These are phyloP conservation scores for Astrothelium subdiscretum DNA, from an alignment of 495 filamentous ascomycete species.

Conservation along the genomic window DNA sequence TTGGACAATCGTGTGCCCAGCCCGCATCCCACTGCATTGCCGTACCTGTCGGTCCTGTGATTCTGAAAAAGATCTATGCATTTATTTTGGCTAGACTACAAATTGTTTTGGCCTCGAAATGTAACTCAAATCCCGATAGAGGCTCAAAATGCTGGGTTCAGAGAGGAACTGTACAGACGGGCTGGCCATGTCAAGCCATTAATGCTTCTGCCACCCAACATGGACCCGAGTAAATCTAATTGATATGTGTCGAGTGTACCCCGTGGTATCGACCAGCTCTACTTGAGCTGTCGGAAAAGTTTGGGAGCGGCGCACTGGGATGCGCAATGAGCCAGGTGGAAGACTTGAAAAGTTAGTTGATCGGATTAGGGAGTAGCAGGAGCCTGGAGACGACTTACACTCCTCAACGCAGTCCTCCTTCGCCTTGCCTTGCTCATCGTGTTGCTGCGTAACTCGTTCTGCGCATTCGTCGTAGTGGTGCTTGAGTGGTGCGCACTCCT, in stretches of 20 bases:
- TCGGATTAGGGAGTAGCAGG: not conserved
- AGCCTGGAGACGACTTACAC: constrained; percentile 54
- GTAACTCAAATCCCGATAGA: not conserved
- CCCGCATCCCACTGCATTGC: too few species aligned
- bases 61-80: not conserved
- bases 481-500: constrained; percentile 75
- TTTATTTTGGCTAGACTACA: not conserved
- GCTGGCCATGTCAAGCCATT: not conserved
- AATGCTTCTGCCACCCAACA: not conserved
- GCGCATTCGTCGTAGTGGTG: constrained; percentile 98
- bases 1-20: not conserved
- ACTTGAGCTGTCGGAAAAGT: constrained; percentile 85
- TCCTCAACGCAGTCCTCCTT: constrained; percentile 98
- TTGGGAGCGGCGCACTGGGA: constrained; percentile 86
- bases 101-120: not conserved
- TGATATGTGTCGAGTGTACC: not conserved
- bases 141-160: not conserved
- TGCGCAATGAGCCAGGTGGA: constrained; percentile 94
- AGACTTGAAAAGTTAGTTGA: constrained; percentile 48
- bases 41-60: not conserved
- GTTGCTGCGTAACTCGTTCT: constrained; percentile 72
- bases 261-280: constrained; percentile 20
- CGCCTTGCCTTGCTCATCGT: constrained; percentile 51
- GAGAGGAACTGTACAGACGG: not conserved
- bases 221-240: not conserved